These are phyloP conservation scores for Aspergillus intermedius DNA, from an alignment of 2,329 filamentous ascomycete genomes.

Conservation along the genomic window DNA sequence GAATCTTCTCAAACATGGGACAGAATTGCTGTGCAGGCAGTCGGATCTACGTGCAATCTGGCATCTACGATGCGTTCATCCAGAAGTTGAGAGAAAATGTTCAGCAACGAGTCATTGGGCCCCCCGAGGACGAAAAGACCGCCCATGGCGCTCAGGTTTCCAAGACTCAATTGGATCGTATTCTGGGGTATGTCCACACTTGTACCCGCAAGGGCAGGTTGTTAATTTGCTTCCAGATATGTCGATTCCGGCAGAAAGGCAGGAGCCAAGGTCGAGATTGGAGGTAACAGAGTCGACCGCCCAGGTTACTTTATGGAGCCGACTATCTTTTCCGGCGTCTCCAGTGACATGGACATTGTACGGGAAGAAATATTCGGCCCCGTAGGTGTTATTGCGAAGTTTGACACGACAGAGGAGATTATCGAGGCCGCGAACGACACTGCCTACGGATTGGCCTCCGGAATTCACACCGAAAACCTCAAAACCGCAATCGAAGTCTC, in stretches of 20 bases:
- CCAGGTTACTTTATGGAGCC: slow-evolving; percentile 8
- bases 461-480: slow-evolving; percentile 30
- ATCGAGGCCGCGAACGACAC: slow-evolving; percentile 29
- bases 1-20: not conserved
- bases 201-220: not conserved
- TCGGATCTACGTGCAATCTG: not conserved
- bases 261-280: slow-evolving; percentile 24
- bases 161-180: slow-evolving; percentile 3
- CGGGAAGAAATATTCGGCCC: slow-evolving; percentile 36
- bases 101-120: not conserved
- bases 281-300: slow-evolving; percentile 14
- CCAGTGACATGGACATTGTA: slow-evolving; percentile 21
- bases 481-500: slow-evolving; percentile 27
- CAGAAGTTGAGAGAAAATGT: not conserved
- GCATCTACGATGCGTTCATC: not conserved
- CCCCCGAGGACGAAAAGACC: not conserved
- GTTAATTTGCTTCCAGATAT: not conserved
- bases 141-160: slow-evolving; percentile 9
- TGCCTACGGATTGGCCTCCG: slow-evolving; percentile 30
- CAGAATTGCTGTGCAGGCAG: not conserved
- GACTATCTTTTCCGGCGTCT: slow-evolving; percentile 23
- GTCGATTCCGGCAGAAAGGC: slow-evolving; percentile 22
- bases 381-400: slow-evolving; percentile 27
- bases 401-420: slow-evolving; percentile 27
- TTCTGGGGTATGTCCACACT: slow-evolving; percentile 6